These are phyloP conservation scores for Phytophthora crassamura DNA, from an alignment of 352 stramenopile species.

Conservation along the genomic window DNA sequence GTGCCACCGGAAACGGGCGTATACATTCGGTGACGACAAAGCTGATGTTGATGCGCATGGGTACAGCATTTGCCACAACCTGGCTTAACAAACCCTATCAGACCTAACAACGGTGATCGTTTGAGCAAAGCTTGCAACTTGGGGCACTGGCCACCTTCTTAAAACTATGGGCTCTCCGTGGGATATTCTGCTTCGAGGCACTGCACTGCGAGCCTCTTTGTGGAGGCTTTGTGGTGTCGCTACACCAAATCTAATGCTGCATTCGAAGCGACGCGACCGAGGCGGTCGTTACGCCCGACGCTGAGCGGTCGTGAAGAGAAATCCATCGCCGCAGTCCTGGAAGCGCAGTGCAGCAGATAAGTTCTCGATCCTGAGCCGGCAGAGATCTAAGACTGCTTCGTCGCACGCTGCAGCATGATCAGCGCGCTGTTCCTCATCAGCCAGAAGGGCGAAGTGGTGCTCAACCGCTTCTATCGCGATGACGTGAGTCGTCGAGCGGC, in stretches of 20 bases:
- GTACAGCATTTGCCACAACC: background rate
- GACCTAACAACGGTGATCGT: no score
- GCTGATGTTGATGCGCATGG: conserved; percentile 27
- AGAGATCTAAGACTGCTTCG: background rate
- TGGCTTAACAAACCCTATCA: no score
- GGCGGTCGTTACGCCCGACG: conserved; percentile 23
- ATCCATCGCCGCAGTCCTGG: conserved; percentile 33
- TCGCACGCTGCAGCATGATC: conserved; percentile 51
- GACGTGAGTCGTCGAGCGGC: conserved; percentile 76
- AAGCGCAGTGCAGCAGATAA: conserved; percentile 34
- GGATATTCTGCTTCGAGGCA: no score
- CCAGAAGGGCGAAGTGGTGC: conserved; percentile 83
- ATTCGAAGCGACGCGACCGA: conserved; percentile 10
- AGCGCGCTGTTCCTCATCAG: conserved; percentile 84
- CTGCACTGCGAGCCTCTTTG: no score
- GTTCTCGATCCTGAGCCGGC: conserved; percentile 1
- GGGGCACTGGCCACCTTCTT: no score
- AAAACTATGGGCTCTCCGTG: no score
- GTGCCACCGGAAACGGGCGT: conserved; percentile 25
- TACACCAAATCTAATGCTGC: conserved; percentile 10
- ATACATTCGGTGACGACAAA: conserved; percentile 27
- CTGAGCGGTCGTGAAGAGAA: conserved; percentile 1
- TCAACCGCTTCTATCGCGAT: conserved; percentile 86
- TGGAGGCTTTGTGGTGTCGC: background rate
- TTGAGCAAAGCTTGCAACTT: no score